These are phyloP conservation scores for Lippia alba DNA, from an alignment of 305 asterid genomes.

Conservation along the genomic window DNA sequence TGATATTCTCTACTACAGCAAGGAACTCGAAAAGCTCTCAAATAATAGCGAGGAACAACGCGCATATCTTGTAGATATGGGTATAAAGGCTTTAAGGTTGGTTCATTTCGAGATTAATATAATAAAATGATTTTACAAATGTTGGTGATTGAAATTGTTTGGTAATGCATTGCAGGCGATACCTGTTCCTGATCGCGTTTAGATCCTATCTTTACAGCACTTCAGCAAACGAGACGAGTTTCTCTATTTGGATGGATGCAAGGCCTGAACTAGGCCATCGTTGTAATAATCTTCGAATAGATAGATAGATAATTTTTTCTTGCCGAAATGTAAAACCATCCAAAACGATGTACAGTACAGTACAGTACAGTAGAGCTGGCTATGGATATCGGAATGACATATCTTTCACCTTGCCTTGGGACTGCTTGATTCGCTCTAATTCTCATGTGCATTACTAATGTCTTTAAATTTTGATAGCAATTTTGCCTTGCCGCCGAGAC, in stretches of 20 bases:
- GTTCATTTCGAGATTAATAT: slow-evolving; percentile 32
- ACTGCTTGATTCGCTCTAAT: too few relatives aligned
- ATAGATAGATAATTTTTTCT: slow-evolving; percentile 33
- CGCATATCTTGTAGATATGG: slow-evolving; percentile 87
- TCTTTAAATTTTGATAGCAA: too few relatives aligned
- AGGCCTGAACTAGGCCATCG: slow-evolving; percentile 98
- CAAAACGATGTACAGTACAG: slow-evolving; percentile 36
- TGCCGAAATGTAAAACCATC: slow-evolving; percentile 25
- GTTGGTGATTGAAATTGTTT: neutral
- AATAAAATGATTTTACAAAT: neutral
- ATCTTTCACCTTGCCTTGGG: neutral
- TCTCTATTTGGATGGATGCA: slow-evolving; percentile 89
- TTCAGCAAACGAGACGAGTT: slow-evolving; percentile 60
- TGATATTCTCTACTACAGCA: slow-evolving; percentile 71
- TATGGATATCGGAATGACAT: too few relatives aligned
- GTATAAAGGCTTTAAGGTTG: slow-evolving; percentile 89
- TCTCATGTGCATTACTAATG: too few relatives aligned
- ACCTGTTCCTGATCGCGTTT: slow-evolving; percentile 87
- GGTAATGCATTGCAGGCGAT: slow-evolving; percentile 75
- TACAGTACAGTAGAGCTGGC: neutral
- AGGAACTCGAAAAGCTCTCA: slow-evolving; percentile 75
- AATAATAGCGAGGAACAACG: slow-evolving; percentile 68
- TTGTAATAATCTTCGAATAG: slow-evolving; percentile 85
- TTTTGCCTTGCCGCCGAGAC: too few relatives aligned
- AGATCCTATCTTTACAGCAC: slow-evolving; percentile 88